A percentile compares a stretch with the other conserved stretches of the same genome.
phyloP scores from a whole-genome alignment of 2,329 filamentous ascomycete genomes.

The Trichoderma semiorbis region DNA sequence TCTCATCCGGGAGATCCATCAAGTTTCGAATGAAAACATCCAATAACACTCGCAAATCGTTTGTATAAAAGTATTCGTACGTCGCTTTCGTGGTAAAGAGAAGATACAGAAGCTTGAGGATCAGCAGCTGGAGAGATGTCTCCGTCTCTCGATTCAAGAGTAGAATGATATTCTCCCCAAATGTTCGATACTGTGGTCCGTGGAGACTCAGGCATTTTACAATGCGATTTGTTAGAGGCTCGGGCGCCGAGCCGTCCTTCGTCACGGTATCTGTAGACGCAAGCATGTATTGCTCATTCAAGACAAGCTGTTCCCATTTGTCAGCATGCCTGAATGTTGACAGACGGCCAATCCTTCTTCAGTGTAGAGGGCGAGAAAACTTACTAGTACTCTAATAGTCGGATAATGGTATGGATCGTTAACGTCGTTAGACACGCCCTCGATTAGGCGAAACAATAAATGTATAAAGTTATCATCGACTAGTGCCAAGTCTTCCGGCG shows the following conservation, averaged over 20 bases:
- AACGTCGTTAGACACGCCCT: constrained; percentile 79
- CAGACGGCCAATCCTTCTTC: background rate
- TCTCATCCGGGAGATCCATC: constrained; percentile 89
- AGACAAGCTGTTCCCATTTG: constrained; percentile 62
- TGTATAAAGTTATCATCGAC: constrained; percentile 78
- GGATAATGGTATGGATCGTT: constrained; percentile 95
- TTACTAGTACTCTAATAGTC: constrained; percentile 84
- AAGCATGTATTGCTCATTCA: constrained; percentile 99
- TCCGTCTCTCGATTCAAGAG: constrained; percentile 93
- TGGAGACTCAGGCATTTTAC: constrained; percentile 84
- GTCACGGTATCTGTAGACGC: constrained; percentile 53
- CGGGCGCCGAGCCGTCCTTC: constrained; percentile 36
- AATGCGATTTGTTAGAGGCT: constrained; percentile 80
- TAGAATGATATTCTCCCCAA: constrained; percentile 95
- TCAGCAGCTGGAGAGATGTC: constrained; percentile 91
- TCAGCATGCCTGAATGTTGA: constrained; percentile 20
- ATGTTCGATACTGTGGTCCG: constrained; percentile 81
- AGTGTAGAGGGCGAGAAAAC: constrained; percentile 29
- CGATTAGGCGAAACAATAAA: constrained; percentile 82
- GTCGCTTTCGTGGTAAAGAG: constrained; percentile 89
- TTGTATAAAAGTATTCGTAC: constrained; percentile 98
- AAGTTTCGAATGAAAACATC: constrained; percentile 96
- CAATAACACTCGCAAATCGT: constrained; percentile 87
- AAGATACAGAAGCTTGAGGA: constrained; percentile 91
- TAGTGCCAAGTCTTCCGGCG: constrained; percentile 69